These are phyloP conservation scores for Neurospora cerealis DNA, from an alignment of 495 filamentous ascomycete species.

Conservation along the genomic window DNA sequence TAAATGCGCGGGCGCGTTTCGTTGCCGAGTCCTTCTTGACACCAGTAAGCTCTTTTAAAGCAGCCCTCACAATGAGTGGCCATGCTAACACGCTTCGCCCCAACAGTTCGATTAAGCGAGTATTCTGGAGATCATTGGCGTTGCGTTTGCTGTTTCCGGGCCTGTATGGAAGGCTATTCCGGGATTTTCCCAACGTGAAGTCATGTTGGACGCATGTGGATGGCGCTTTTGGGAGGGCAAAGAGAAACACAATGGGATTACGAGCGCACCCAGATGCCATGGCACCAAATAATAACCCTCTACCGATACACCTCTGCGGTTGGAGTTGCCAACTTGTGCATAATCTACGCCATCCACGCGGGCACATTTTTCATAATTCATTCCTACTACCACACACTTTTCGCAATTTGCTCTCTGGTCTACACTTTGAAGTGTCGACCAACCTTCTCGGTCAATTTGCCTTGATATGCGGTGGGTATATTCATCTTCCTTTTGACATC, in stretches of 20 bases:
- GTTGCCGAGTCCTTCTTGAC: conserved; percentile 97
- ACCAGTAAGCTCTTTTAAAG: conserved; percentile 52
- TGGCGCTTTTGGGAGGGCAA: neutral
- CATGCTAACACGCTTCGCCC: neutral
- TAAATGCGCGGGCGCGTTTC: conserved; percentile 95
- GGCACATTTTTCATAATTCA: neutral
- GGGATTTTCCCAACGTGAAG: neutral
- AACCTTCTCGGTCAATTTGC: neutral
- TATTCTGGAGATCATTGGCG: neutral
- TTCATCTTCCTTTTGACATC: neutral
- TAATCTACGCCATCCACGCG: neutral
- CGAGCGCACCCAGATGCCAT: neutral
- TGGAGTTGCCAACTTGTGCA: neutral
- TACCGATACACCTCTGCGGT: neutral
- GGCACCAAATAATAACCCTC: neutral
- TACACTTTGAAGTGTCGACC: neutral
- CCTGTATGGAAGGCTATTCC: neutral
- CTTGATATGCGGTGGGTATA: neutral
- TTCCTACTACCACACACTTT: neutral
- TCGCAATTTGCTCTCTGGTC: neutral
- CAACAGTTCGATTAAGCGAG: conserved; percentile 19
- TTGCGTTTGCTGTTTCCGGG: neutral
- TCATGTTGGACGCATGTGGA: neutral
- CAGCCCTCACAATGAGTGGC: neutral
- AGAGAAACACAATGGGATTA: neutral